Base-by-base conservation (phyloP, 2,329 filamentous ascomycete genomes). In the Dothiorella sarmentorum region DNA sequence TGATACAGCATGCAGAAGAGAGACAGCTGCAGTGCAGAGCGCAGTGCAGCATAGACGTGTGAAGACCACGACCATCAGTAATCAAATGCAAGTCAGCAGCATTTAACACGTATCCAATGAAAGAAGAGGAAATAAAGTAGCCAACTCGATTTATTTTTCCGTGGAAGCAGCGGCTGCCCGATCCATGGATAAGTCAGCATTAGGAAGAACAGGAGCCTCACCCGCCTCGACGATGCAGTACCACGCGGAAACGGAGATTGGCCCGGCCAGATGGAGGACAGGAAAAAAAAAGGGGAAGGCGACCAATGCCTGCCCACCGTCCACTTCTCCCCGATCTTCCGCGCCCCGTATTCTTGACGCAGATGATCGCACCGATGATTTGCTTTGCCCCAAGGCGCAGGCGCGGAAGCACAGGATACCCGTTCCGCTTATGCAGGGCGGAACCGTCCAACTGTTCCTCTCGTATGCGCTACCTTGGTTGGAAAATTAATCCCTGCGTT, bases 291-390 rank as follows among this genome's bases (percentile, higher is more conserved):
- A 22, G 35, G 31, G 10, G 33, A 53, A 40, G 49, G 49, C 49
- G 18, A 24, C 49, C 22, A 53, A 53, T 53, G 20, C 49, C 31
- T 10, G 20, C 6, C n/a, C 26, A 18, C 27, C 43, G 15, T 20
- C n/a, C 31, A n/a, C 3, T 18, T 18, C 11, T 11, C 20, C 49
- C 49, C 49, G 49, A 31, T 20, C 35, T 20, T 53, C 49, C 49
- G 33, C 33, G 27, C n/a, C 20, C 35, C 35, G 26, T 40, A 26
- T 10, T 24, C 35, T 10, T 42, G n/a, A 53, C 40, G 49, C 49
- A 38, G 33, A 53, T 53, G 49, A 53, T 53, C 49, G 49, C 49
- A n/a, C 49, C 49, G 49, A 53, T 53, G 49, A 42, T 53, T 31
- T 52, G 47, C 33, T 52, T 7, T 22, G 22, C 47, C 29, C 49